Base-by-base conservation (phyloP, 75 land plant genomes). In the Cryptomeria japonica region DNA sequence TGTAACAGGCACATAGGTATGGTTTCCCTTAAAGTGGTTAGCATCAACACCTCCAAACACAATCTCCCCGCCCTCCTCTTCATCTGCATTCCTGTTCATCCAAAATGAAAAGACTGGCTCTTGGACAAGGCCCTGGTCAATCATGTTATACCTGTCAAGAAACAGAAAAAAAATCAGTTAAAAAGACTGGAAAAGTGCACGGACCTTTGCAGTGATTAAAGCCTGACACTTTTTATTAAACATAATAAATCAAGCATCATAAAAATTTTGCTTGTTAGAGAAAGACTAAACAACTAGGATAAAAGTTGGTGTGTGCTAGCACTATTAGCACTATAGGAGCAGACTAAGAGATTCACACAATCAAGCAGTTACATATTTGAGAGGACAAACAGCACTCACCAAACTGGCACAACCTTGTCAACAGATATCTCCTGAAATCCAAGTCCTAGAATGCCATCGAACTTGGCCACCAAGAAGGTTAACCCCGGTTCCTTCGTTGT, bases 361-460 rank as follows among this genome's bases (percentile, higher is more conserved):
- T 32, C 77, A 31, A 31, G 2, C 37, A 34, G 36, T 34, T 73
- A n/a, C 77, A 32, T 73, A 31, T 34, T 25, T 32, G 36, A 73
- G 15, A 31, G 32, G 77, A 12, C 3, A 32, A 85, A 18, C 16
- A 79, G 41, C n/a, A 51, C 88, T 56, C 88, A 98, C 99, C 99
- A 98, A 3, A 96, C 87, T 37, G 99, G 99, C 31, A 87, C 88
- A 73, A 90, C 95, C 86, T 93, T 87, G 83, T 90, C 97, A 38
- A 94, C 96, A n/a, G 99, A 90, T 41, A 98, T 97, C 84, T 94
- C 96, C 78, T 92, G 92, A 88, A 98, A 98, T 14, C 99, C 99
- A 86, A 98, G 97, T 37, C 99, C 99, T 86, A 98, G 91, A 61
- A 98, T 94, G 28, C 99, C 99, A 90, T 97, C 99, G 86, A 98